These are phyloP conservation scores for Suillus spraguei DNA, from an alignment of 768 basidiomycete genomes.

Conservation along the genomic window DNA sequence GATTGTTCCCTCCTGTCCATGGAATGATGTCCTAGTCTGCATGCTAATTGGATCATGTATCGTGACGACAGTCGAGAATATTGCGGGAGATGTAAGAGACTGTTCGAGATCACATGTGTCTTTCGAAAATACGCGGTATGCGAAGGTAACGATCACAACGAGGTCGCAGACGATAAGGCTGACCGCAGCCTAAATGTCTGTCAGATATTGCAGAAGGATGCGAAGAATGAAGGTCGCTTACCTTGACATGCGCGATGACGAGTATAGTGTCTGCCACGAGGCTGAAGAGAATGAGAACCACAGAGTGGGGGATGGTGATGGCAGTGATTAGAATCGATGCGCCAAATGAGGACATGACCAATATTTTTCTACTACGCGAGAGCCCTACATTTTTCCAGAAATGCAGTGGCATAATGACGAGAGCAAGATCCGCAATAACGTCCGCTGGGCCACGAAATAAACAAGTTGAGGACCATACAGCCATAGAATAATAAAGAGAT, in stretches of 20 bases:
- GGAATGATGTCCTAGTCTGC: background rate
- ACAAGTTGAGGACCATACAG: background rate
- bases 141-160: constrained; percentile 29
- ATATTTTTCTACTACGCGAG: constrained; percentile 16
- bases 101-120: constrained; percentile 13
- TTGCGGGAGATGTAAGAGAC: background rate
- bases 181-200: constrained; percentile 20
- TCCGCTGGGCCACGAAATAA: background rate
- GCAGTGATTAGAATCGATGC: constrained; percentile 24
- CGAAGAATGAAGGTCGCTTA: background rate
- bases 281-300: constrained; percentile 9
- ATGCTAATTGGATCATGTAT: background rate
- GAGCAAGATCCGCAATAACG: background rate
- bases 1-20: background rate
- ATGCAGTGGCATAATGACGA: constrained; percentile 8
- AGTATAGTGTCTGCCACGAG: constrained; percentile 15
- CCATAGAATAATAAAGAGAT: background rate
- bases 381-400: constrained; percentile 20
- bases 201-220: background rate
- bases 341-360: constrained; percentile 24
- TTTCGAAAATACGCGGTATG: constrained; percentile 19
- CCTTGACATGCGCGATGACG: constrained; percentile 27
- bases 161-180: constrained; percentile 30
- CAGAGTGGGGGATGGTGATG: constrained; percentile 21
- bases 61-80: background rate